Conservation (phyloP, 257 asterid species). For the Plantago ovata region DNA sequence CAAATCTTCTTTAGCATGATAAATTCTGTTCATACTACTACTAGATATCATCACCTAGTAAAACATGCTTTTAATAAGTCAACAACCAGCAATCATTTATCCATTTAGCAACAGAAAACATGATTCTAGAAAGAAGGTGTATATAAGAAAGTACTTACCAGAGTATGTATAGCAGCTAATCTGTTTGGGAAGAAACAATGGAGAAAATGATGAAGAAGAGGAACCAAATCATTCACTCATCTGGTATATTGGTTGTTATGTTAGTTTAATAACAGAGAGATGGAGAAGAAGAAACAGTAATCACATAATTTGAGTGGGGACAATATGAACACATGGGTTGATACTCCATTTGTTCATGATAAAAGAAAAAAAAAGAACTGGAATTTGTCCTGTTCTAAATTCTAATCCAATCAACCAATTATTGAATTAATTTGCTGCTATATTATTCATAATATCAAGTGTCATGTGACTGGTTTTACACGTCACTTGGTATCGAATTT, state of each 20-base stretch:
- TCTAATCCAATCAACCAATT: constrained; percentile 3
- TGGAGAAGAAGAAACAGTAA: too few species aligned
- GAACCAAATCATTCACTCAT: constrained; percentile 1
- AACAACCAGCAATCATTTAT: constrained; percentile 28
- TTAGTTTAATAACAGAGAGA: too few species aligned
- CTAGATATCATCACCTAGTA: constrained; percentile 6
- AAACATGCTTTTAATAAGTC: constrained; percentile 9
- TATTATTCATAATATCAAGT: constrained; percentile 18
- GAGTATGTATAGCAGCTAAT: neutral
- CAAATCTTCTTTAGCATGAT: constrained; percentile 15
- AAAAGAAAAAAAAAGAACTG: neutral
- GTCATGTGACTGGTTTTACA: constrained; percentile 20
- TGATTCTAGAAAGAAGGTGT: neutral
- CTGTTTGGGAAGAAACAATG: constrained; percentile 1
- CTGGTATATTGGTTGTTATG: neutral
- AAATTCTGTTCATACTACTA: constrained; percentile 24
- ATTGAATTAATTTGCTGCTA: too few species aligned
- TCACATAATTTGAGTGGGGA: constrained; percentile 22
- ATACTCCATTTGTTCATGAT: constrained; percentile 21
- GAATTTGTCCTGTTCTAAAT: neutral
- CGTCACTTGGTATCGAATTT: neutral
- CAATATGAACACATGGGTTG: constrained; percentile 35
- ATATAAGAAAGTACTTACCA: neutral
- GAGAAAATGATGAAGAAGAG: constrained; percentile 8
- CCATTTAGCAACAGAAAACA: constrained; percentile 9